phyloP scores from a whole-genome alignment of 768 basidiomycete species.

The Royoungia palumana region DNA sequence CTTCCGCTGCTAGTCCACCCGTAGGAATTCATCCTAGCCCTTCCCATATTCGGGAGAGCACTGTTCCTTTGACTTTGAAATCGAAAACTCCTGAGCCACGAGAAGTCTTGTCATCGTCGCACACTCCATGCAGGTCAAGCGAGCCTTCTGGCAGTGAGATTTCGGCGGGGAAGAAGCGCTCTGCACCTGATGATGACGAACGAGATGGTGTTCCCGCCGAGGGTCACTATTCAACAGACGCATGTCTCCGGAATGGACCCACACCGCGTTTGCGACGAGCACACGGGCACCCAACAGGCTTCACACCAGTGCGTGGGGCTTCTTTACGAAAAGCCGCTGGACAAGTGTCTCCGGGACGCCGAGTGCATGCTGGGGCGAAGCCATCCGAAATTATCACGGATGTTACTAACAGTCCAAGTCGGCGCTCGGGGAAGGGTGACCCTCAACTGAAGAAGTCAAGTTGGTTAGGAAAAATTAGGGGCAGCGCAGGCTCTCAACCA shows the following conservation, averaged over 20 bases:
- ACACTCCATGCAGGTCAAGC: slow-evolving; percentile 45
- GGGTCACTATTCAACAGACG: slow-evolving; percentile 49
- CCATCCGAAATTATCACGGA: slow-evolving; percentile 43
- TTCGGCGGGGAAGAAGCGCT: slow-evolving; percentile 63
- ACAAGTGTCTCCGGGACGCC: slow-evolving; percentile 49
- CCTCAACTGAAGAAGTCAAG: slow-evolving; percentile 47
- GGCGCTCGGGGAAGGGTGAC: slow-evolving; percentile 20
- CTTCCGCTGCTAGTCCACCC: slow-evolving; percentile 12
- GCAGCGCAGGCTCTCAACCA: slow-evolving; percentile 28
- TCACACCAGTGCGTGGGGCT: slow-evolving; percentile 65
- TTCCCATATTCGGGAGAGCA: slow-evolving; percentile 29
- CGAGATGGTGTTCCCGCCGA: slow-evolving; percentile 59
- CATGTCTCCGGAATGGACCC: slow-evolving; percentile 40
- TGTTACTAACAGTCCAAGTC: slow-evolving; percentile 65
- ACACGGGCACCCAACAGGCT: slow-evolving; percentile 59
- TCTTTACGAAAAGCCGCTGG: slow-evolving; percentile 31
- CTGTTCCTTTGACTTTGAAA: slow-evolving; percentile 42
- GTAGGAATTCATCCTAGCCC: slow-evolving; percentile 5
- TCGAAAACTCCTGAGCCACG: slow-evolving; percentile 55
- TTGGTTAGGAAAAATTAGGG: slow-evolving; percentile 72
- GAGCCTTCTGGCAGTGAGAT: slow-evolving; percentile 32
- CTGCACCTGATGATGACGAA: slow-evolving; percentile 76
- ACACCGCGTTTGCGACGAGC: slow-evolving; percentile 59
- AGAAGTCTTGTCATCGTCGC: slow-evolving; percentile 30
- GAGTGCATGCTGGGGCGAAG: slow-evolving; percentile 39